Base-by-base conservation (phyloP, 768 basidiomycete genomes). In the Suillus ampliporus region DNA sequence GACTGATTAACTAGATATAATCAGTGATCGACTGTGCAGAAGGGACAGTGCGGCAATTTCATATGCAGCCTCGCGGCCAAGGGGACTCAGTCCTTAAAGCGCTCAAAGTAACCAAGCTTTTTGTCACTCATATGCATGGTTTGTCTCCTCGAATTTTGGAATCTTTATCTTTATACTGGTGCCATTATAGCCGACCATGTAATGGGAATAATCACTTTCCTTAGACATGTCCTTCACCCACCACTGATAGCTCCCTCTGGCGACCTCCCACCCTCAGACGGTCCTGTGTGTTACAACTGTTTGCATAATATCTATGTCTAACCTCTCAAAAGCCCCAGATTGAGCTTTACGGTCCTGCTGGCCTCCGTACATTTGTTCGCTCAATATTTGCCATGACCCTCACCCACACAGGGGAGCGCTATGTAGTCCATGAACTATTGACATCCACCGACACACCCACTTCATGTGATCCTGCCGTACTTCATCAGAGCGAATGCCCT, bases 71-170 rank as follows among this genome's bases (percentile, higher is more conserved):
- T n/a, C 68, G 65, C 52, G 60, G 67, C 37, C 63, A 68, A 67
- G 64, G 65, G 46, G 60, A 73, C 64, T 53, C 67, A 69, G 44
- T 68, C 54, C 68, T 87, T 60, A 82, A 79, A 68, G 69, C 81
- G 19, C 79, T 71, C 40, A 84, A 77, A 61, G 79, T 94, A 34
- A 75, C 76, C 3, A 91, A 89, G 69, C 83, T 95, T 48, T 94
- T 95, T 72, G 80, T 95, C 57, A 94, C 93, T 2, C 94, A 94
- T 68, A 88, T 94, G 86, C 93, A 95, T 69, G 86, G 93, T 88
- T 69, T 52, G 76, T 68, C 53, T 48, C 37, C 23, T 44, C 52
- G 9, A 17, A 66, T 38, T n/a, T 43, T 15, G 9, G 9, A 3
- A 35, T 46, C 46, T 17, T 46, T 37, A 9, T 35, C 23, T 26